A percentile compares a stretch with the other conserved stretches of the same genome.
Evolutionary conservation across 495 filamentous ascomycete genomes (phyloP).

Genomic region (Thermochaetoides thermophila): DNA sequence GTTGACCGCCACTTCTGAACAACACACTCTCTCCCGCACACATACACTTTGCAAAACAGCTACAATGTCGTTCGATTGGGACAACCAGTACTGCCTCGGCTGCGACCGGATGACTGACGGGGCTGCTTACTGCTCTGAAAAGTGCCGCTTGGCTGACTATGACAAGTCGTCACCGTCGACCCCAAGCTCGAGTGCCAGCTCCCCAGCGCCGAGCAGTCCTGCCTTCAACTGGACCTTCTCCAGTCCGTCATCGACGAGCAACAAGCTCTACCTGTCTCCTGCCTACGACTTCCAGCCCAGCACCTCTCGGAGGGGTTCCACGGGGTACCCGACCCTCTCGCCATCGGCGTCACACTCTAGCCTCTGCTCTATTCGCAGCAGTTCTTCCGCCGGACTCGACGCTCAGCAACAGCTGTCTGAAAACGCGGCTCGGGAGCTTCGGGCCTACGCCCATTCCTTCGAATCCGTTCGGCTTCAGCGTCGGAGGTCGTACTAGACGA

Average conservation of each 20-base stretch:
- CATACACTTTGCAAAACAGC: slow-evolving; percentile 1
- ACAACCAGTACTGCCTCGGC: slow-evolving; percentile 82
- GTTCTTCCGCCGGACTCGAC: slow-evolving; percentile 38
- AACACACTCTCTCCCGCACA: neutral
- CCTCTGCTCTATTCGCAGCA: slow-evolving; percentile 62
- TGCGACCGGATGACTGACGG: slow-evolving; percentile 81
- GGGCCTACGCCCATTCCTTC: slow-evolving; percentile 76
- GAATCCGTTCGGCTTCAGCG: slow-evolving; percentile 54
- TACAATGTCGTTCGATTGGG: slow-evolving; percentile 61
- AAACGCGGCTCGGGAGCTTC: slow-evolving; percentile 64
- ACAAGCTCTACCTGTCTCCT: slow-evolving; percentile 53
- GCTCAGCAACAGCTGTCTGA: slow-evolving; percentile 44
- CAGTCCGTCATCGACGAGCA: slow-evolving; percentile 20
- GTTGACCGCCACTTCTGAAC: too few species aligned
- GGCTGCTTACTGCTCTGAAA: slow-evolving; percentile 81
- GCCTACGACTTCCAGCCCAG: slow-evolving; percentile 48
- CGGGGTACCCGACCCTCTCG: slow-evolving; percentile 42
- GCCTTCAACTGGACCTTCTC: slow-evolving; percentile 31
- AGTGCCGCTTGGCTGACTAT: slow-evolving; percentile 76
- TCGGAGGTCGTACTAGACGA: slow-evolving; percentile 29
- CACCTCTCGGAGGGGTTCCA: slow-evolving; percentile 23
- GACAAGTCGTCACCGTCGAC: slow-evolving; percentile 47
- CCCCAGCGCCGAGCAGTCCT: slow-evolving; percentile 32
- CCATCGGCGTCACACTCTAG: slow-evolving; percentile 78
- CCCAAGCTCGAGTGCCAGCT: slow-evolving; percentile 38